Base-by-base conservation (phyloP, 371 early-diverging fungal species). In the Capniomyces stellatus region DNA sequence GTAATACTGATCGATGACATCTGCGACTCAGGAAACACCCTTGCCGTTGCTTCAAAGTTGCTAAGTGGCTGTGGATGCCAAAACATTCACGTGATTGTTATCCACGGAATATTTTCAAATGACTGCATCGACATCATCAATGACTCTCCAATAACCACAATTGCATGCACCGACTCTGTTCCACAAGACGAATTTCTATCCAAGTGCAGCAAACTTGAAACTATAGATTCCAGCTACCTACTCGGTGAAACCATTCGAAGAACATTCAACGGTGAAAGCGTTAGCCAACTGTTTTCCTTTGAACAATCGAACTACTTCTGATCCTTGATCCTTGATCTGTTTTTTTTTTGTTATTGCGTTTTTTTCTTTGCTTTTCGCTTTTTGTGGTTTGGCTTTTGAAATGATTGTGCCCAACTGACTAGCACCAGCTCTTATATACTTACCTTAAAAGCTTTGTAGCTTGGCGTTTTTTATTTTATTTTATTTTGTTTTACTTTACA, bases 231-330 rank as follows among this genome's bases (percentile, higher is more conserved):
- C 22, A 76, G 89, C n/a, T 72, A 84, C 0, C 78, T 83, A 15
- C 83, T 97, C 62, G 82, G 89, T 27, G 97, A 93, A 64, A 92
- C 93, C n/a, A 91, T 94, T 58, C 76, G 97, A 39, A 71, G 97
- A 56, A 92, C 85, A 23, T 92, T 93, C 69, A 84, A 91, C 63
- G 97, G 97, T 50, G 97, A 97, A 70, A 79, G 79, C 52, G 81
- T 95, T 31, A 79, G 81, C 53, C 84, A 80, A 69, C 71, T 94
- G 46, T 92, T n/a, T n/a, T n/a, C n/a, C n/a, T n/a, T n/a, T n/a
- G 57, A 10, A n/a, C n/a, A n/a, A n/a, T n/a, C n/a, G n/a, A n/a
- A n/a, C n/a, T n/a, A n/a, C n/a, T n/a, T n/a, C n/a, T n/a, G n/a
- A n/a, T n/a, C n/a, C n/a, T n/a, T n/a, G n/a, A n/a, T n/a, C n/a